These are phyloP conservation scores for Begonia masoniana DNA, from an alignment of 306 rosid species.

Conservation along the genomic window DNA sequence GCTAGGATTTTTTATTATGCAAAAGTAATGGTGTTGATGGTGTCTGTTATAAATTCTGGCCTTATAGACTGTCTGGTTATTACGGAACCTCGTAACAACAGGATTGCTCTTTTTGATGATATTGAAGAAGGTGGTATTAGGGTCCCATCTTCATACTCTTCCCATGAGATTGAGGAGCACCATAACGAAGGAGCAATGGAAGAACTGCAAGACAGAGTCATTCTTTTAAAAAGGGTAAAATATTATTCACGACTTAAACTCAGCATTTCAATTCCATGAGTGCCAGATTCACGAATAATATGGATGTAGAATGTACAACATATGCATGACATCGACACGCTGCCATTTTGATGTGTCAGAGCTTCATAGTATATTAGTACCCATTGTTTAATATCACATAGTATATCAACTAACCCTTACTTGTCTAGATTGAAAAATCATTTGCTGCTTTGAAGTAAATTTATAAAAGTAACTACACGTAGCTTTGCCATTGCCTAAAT, in stretches of 20 bases:
- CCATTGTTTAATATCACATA: no score
- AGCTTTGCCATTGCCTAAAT: no score
- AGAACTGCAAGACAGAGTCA: slow-evolving; percentile 90
- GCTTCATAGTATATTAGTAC: not conserved
- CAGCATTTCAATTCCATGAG: not conserved
- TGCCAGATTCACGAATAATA: not conserved
- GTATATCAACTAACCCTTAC: no score
- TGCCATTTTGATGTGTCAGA: no score
- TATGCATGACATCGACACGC: not conserved
- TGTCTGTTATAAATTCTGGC: not conserved
- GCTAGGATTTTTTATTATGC: no score
- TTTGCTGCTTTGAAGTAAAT: no score
- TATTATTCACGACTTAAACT: not conserved
- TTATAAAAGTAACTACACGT: no score
- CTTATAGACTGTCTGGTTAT: slow-evolving; percentile 2
- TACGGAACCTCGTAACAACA: slow-evolving; percentile 35
- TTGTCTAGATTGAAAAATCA: no score
- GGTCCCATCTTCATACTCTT: slow-evolving; percentile 35
- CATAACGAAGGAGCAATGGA: slow-evolving; percentile 74
- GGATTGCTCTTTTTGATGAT: slow-evolving; percentile 42
- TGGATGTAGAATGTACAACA: not conserved
- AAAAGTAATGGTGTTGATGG: not conserved
- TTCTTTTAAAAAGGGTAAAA: slow-evolving; percentile 78
- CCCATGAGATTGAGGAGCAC: slow-evolving; percentile 91
- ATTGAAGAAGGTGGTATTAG: slow-evolving; percentile 57